A percentile compares a stretch with the other conserved stretches of the same genome.
Conservation (phyloP, 2,329 filamentous ascomycete species). For the Penicillium sp. region DNA sequence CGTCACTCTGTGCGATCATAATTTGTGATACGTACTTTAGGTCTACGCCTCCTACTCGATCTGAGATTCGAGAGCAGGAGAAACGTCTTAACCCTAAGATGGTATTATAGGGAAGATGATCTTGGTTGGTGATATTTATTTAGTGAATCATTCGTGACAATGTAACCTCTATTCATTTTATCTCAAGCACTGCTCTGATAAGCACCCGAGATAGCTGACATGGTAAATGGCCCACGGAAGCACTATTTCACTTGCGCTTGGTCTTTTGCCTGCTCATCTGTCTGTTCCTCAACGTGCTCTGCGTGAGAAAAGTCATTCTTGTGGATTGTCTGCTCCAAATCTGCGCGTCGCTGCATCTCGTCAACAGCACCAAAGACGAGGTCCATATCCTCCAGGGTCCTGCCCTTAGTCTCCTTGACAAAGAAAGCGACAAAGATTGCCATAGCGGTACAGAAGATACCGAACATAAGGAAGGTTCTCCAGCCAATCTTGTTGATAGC, state of each 20-base stretch:
- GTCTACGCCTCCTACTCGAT: background rate
- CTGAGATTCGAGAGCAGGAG: background rate
- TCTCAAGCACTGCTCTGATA: background rate
- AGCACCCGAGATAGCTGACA: background rate
- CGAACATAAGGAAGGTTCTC: slow-evolving; percentile 45
- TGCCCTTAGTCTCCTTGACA: slow-evolving; percentile 42
- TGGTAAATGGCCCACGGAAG: background rate
- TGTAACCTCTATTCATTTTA: background rate
- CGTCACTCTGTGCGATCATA: background rate
- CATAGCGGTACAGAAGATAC: slow-evolving; percentile 39
- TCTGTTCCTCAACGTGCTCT: slow-evolving; percentile 18
- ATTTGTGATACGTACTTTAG: background rate
- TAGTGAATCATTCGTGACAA: background rate
- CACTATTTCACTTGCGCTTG: background rate
- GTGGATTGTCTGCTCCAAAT: slow-evolving; percentile 28
- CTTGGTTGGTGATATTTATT: background rate
- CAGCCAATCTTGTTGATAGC: slow-evolving; percentile 42
- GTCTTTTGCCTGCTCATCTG: background rate
- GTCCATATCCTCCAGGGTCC: slow-evolving; percentile 43
- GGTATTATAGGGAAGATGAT: background rate
- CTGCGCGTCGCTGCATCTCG: slow-evolving; percentile 23
- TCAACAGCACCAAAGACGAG: slow-evolving; percentile 30
- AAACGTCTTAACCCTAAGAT: background rate
- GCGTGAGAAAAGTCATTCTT: slow-evolving; percentile 25
- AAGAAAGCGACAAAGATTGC: slow-evolving; percentile 36